Conservation (phyloP, 2,329 filamentous ascomycete genomes). For the Didymella pinodella region DNA sequence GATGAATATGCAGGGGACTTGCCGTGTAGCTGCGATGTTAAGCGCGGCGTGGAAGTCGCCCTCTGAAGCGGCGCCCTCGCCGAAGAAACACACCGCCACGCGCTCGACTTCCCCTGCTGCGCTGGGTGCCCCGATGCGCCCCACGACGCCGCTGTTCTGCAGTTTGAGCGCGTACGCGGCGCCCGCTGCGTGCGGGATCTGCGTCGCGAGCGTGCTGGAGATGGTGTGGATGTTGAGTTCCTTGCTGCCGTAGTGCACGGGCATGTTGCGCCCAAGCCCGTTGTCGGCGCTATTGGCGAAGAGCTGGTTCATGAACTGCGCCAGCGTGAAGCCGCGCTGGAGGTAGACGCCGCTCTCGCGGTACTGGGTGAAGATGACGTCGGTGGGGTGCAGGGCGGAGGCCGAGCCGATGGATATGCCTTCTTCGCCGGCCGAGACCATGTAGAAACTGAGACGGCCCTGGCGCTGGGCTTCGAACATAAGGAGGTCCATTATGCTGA, state of each 20-base stretch:
- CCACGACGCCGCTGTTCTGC: slow-evolving; percentile 72
- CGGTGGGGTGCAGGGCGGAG: slow-evolving; percentile 79
- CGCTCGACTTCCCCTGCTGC: slow-evolving; percentile 46
- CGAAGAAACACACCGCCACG: slow-evolving; percentile 85
- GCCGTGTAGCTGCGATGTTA: slow-evolving; percentile 87
- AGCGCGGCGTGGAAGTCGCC: slow-evolving; percentile 91
- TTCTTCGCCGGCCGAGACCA: slow-evolving; percentile 94
- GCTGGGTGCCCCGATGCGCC: slow-evolving; percentile 57
- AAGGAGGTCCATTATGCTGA: slow-evolving; percentile 90
- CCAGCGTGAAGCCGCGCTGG: slow-evolving; percentile 84
- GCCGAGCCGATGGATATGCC: slow-evolving; percentile 90
- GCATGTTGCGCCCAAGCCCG: slow-evolving; percentile 92
- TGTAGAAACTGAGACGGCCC: slow-evolving; percentile 94
- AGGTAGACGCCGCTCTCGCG: slow-evolving; percentile 91
- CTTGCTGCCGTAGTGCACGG: slow-evolving; percentile 89
- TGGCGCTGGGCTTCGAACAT: slow-evolving; percentile 99
- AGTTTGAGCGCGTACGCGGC: slow-evolving; percentile 89
- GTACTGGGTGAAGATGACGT: slow-evolving; percentile 95
- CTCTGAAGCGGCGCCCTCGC: slow-evolving; percentile 88
- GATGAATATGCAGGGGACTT: slow-evolving; percentile 88
- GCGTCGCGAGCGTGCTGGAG: slow-evolving; percentile 84
- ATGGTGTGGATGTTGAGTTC: slow-evolving; percentile 89
- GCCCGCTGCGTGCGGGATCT: slow-evolving; percentile 86
- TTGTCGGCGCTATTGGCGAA: slow-evolving; percentile 85
- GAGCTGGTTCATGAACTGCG: slow-evolving; percentile 93